phyloP scores from a whole-genome alignment of 2,329 filamentous ascomycete species.

The Penicillium sp. region DNA sequence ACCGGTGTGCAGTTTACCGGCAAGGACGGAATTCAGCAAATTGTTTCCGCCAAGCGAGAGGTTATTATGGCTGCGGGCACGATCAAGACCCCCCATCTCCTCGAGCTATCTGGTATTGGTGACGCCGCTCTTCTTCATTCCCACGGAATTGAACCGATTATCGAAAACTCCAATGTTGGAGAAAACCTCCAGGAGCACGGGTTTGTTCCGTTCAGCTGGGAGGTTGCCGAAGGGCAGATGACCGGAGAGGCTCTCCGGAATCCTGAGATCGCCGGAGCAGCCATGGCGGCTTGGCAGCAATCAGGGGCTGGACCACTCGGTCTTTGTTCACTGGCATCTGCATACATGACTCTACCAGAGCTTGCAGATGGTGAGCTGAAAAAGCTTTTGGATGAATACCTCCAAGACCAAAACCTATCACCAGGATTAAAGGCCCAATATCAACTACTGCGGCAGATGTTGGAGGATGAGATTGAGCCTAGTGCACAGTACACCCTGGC shows the following conservation, averaged over 20 bases:
- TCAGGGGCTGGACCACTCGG: slow-evolving; percentile 26
- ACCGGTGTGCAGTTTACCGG: slow-evolving; percentile 18
- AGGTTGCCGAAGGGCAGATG: slow-evolving; percentile 21
- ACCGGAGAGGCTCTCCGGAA: slow-evolving; percentile 25
- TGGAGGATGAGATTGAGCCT: slow-evolving; percentile 15
- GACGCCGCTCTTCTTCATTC: slow-evolving; percentile 43
- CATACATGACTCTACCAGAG: slow-evolving; percentile 8
- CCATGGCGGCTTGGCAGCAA: slow-evolving; percentile 23
- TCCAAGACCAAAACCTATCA: not conserved
- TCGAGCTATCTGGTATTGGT: slow-evolving; percentile 33
- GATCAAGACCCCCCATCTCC: not conserved
- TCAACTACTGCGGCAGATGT: slow-evolving; percentile 10
- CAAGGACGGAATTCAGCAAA: slow-evolving; percentile 28
- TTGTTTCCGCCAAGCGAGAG: slow-evolving; percentile 41
- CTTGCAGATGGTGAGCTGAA: not conserved
- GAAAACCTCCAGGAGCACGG: slow-evolving; percentile 53
- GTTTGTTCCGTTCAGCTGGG: slow-evolving; percentile 14
- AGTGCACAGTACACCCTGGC: slow-evolving; percentile 19
- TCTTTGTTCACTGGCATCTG: slow-evolving; percentile 9
- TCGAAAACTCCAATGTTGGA: slow-evolving; percentile 48
- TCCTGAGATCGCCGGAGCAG: slow-evolving; percentile 15
- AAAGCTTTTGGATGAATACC: slow-evolving; percentile 1
- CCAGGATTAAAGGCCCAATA: slow-evolving; percentile 9
- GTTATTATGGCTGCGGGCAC: slow-evolving; percentile 51
- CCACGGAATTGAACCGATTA: slow-evolving; percentile 43